These are phyloP conservation scores for Epichloe festucae DNA, from an alignment of 2,329 filamentous ascomycete species.

Conservation along the genomic window DNA sequence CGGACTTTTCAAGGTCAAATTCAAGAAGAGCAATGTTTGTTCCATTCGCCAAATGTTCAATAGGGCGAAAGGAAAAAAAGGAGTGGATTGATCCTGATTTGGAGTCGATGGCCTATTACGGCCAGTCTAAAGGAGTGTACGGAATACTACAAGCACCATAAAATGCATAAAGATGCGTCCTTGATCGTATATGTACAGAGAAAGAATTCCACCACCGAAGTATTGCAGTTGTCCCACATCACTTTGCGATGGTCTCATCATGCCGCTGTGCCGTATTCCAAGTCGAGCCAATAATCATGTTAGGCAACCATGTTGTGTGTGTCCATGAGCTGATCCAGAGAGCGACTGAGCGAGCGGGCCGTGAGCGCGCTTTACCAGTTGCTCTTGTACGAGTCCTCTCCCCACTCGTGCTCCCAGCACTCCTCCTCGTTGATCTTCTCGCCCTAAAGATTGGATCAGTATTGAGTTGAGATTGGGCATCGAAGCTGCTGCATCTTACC, in stretches of 20 bases:
- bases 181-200: background rate
- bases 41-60: no score
- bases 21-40: no score
- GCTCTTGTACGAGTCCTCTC: background rate
- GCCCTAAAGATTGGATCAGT: background rate
- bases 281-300: background rate
- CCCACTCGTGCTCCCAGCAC: constrained; percentile 3
- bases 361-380: no score
- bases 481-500: background rate
- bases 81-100: background rate
- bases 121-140: background rate
- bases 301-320: no score
- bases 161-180: background rate
- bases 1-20: no score
- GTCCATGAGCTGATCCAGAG: background rate
- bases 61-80: background rate
- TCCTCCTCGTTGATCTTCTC: background rate
- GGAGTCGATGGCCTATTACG: background rate
- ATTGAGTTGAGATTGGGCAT: no score
- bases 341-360: background rate
- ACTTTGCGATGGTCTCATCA: background rate
- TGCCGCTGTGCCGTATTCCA: background rate
- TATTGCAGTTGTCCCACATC: no score
- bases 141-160: background rate
- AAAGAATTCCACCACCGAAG: background rate